Conservation (phyloP, 2,329 filamentous ascomycete species). For the Cladophialophora bantiana region DNA sequence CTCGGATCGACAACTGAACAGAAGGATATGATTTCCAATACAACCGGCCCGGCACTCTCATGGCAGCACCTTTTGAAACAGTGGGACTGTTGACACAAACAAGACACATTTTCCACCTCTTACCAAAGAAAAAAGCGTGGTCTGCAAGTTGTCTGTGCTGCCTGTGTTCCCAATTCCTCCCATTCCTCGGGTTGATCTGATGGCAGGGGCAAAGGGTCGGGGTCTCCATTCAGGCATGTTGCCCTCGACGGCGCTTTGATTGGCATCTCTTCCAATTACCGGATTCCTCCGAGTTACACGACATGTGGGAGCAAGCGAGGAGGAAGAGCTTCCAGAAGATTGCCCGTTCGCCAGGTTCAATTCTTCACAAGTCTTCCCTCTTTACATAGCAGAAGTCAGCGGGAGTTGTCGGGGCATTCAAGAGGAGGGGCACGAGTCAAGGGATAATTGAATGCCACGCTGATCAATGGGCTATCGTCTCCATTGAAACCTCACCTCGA, state of each 20-base stretch:
- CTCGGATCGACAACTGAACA: not conserved
- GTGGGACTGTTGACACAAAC: constrained; percentile 8
- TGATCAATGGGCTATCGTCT: not conserved
- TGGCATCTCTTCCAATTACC: constrained; percentile 9
- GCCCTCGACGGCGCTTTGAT: not conserved
- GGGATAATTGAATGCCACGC: not conserved
- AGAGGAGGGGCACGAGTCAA: not conserved
- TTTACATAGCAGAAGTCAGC: not conserved
- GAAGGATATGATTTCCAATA: constrained; percentile 14
- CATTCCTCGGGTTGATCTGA: constrained; percentile 33
- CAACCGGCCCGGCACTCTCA: constrained; percentile 7
- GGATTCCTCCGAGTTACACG: constrained; percentile 9
- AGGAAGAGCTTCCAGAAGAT: constrained; percentile 8
- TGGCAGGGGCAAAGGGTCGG: not conserved
- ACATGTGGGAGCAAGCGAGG: not conserved
- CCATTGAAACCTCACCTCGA: not conserved
- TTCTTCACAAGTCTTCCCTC: not conserved
- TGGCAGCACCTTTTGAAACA: constrained; percentile 21
- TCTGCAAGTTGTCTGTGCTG: constrained; percentile 2
- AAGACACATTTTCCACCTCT: constrained; percentile 9
- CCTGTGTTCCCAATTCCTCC: constrained; percentile 18
- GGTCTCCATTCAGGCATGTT: not conserved
- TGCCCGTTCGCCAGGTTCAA: not conserved
- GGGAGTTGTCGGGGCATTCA: not conserved
- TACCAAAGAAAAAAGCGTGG: not conserved